Conservation (phyloP, 148 eudicot species). For the Camellia sinensis region DNA sequence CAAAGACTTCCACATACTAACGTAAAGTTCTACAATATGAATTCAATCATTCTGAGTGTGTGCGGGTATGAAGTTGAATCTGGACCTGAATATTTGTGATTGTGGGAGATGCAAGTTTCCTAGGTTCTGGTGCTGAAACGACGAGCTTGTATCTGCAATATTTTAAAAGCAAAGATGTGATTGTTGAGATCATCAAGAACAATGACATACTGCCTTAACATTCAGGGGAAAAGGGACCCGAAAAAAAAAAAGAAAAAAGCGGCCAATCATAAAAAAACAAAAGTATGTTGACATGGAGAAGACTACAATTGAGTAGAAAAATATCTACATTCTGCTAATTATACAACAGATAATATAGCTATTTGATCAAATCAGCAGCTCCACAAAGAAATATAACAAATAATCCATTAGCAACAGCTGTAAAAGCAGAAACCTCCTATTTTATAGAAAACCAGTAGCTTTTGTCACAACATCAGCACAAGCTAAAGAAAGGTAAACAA, state of each 20-base stretch:
- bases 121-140: slow-evolving; percentile 75
- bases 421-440: background rate
- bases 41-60: background rate
- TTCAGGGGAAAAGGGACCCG: background rate
- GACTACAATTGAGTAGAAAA: background rate
- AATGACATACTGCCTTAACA: background rate
- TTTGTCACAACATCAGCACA: background rate
- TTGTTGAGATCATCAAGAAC: background rate
- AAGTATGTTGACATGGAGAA: background rate
- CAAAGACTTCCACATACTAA: background rate
- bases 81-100: slow-evolving; percentile 87
- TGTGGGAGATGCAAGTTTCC: slow-evolving; percentile 79
- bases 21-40: background rate
- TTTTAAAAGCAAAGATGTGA: slow-evolving; percentile 13
- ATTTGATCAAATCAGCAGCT: background rate
- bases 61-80: background rate
- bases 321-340: background rate
- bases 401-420: background rate
- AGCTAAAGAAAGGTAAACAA: background rate
- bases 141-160: slow-evolving; percentile 84
- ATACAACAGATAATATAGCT: background rate
- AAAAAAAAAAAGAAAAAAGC: too few species aligned
- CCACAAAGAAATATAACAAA: background rate
- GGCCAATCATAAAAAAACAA: background rate
- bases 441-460: background rate